Conservation (phyloP, 2,329 filamentous ascomycete species). For the Trichoderma atroviride region DNA sequence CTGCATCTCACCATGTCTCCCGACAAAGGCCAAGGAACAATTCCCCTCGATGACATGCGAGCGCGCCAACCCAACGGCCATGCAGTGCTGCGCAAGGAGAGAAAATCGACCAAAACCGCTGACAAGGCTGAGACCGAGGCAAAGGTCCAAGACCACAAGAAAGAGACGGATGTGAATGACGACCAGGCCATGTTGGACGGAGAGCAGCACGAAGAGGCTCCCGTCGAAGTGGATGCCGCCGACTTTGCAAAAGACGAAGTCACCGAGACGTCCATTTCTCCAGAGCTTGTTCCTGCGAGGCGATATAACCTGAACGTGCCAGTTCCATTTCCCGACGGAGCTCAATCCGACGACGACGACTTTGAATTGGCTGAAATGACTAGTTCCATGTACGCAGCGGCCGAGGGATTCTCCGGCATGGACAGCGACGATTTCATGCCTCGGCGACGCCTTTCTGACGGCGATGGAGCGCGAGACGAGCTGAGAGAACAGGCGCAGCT, state of each 20-base stretch:
- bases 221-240: constrained; percentile 20
- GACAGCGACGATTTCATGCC: constrained; percentile 21
- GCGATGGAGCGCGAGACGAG: constrained; percentile 6
- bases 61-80: constrained; percentile 28
- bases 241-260: constrained; percentile 20
- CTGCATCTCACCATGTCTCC: constrained; percentile 27
- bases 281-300: constrained; percentile 9
- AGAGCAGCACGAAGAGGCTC: not conserved
- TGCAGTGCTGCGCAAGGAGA: constrained; percentile 27
- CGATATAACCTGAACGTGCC: constrained; percentile 17
- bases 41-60: constrained; percentile 29
- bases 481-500: constrained; percentile 12
- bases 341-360: constrained; percentile 24
- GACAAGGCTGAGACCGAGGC: not conserved
- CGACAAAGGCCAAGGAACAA: constrained; percentile 25
- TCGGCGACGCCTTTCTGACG: constrained; percentile 18
- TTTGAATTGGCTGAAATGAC: constrained; percentile 18
- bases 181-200: not conserved
- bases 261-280: not conserved
- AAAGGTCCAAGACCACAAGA: not conserved
- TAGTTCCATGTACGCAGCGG: constrained; percentile 18
- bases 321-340: not conserved
- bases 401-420: constrained; percentile 21
- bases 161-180: not conserved
- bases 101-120: constrained; percentile 16